Evolutionary conservation across 1,284 basidiomycete species (phyloP).

Genomic region (Leccinum subrobustum): DNA sequence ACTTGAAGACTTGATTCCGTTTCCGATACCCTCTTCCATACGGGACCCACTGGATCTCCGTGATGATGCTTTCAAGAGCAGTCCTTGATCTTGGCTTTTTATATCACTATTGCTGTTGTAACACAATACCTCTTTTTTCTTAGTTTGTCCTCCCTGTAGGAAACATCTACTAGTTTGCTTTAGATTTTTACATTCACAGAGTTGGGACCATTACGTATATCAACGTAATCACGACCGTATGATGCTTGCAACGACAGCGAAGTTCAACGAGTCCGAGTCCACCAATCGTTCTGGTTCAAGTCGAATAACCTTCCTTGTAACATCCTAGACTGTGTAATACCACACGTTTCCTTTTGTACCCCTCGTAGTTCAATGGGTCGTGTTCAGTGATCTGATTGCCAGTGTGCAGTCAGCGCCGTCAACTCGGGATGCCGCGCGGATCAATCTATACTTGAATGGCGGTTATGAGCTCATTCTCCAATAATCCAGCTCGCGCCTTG

Average conservation of each 20-base stretch:
- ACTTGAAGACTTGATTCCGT: conserved; percentile 42
- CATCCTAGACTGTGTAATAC: too few species aligned
- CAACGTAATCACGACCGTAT: conserved; percentile 10
- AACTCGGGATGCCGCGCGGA: too few species aligned
- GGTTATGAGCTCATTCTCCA: too few species aligned
- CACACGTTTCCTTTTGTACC: too few species aligned
- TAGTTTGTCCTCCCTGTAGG: background rate
- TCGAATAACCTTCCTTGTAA: too few species aligned
- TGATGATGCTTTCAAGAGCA: conserved; percentile 56
- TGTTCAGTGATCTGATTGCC: too few species aligned
- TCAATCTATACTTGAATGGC: too few species aligned
- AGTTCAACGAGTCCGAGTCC: conserved; percentile 27
- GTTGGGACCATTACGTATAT: conserved; percentile 7
- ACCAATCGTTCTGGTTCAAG: conserved; percentile 50
- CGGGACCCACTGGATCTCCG: conserved; percentile 37
- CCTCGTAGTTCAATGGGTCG: too few species aligned
- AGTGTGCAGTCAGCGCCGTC: too few species aligned
- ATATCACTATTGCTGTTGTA: conserved; percentile 4
- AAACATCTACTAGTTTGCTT: conserved; percentile 8
- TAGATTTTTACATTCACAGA: conserved; percentile 28
- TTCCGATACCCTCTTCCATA: conserved; percentile 30
- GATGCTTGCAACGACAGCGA: conserved; percentile 6
- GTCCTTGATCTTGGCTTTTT: conserved; percentile 1
- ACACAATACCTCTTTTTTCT: background rate
- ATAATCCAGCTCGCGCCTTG: too few species aligned